phyloP scores from a whole-genome alignment of 345 rosid species.

The Mangifera indica region DNA sequence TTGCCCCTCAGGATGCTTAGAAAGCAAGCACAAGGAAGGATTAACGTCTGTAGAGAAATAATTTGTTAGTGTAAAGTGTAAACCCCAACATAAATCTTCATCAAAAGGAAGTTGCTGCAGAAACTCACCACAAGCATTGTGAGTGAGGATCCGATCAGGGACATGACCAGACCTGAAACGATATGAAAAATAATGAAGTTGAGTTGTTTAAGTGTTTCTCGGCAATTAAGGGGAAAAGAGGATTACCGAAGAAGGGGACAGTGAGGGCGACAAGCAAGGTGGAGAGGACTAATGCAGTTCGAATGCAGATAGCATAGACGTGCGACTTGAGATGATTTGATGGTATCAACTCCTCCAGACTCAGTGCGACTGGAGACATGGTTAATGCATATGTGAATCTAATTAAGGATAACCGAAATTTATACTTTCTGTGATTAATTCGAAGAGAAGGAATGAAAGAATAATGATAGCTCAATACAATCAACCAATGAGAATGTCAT shows the following conservation, averaged over 20 bases:
- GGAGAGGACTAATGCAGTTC: constrained; percentile 73
- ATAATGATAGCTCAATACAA: too few relatives aligned
- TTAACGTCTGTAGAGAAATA: constrained; percentile 56
- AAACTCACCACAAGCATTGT: constrained; percentile 89
- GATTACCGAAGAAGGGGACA: constrained; percentile 79
- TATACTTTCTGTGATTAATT: too few relatives aligned
- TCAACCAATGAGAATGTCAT: neutral
- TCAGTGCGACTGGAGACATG: constrained; percentile 87
- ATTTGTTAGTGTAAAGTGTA: neutral
- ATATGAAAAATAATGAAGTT: too few relatives aligned
- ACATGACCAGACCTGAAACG: constrained; percentile 74
- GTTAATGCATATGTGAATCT: constrained; percentile 76
- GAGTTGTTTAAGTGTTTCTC: too few relatives aligned
- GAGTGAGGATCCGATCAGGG: constrained; percentile 81
- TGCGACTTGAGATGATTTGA: constrained; percentile 55
- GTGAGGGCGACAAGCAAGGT: constrained; percentile 76
- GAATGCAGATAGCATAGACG: constrained; percentile 57
- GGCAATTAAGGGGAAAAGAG: too few relatives aligned
- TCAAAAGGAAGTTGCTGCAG: too few relatives aligned
- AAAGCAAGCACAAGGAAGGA: constrained; percentile 89
- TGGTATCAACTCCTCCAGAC: constrained; percentile 89
- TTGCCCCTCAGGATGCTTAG: constrained; percentile 70
- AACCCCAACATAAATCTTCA: neutral
- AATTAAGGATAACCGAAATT: constrained; percentile 35
- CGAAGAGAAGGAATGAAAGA: too few relatives aligned